Evolutionary conservation across 208 protist genomes (phyloP), one percentile per base, ranked within the genome.

Genomic region (Leishmania amazonensis): DNA sequence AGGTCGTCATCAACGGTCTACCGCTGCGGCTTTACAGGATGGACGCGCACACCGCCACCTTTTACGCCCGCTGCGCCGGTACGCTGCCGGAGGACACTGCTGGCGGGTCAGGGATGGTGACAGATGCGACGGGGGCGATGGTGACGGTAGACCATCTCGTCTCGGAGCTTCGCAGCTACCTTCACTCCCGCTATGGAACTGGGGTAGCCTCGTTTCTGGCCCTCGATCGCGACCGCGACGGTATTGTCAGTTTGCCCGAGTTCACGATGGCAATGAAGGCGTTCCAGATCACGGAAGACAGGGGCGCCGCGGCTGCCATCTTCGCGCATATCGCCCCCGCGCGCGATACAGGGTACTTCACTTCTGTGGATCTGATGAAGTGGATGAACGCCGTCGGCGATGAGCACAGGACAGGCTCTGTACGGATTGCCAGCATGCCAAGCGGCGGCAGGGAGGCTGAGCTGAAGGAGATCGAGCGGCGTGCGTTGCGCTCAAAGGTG

Each of bases 201-300:
- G 91, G 88, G 1, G 90, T 89, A n/a, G 91, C 94, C 81, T 90
- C 95, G 19, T 98, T 98, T 75, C 83, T 96, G 19, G 86, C 89
- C 15, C 93, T 97, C 81, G 95, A 98, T 81, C 85, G 86, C 64
- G 93, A 98, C 84, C 90, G 90, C 58, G 95, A 98, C 80, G 91
- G 93, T 78, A 86, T 96, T 47, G 86, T 98, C 28, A 90, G 88
- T 72, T 76, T 97, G 28, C 79, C 87, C 0, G 91, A 97, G 78
- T 94, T 98, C 77, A 88, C 88, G 38, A 77, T 77, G 19, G 81
- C 89, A 57, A 83, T 98, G 78, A 85, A 90, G 76, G 81, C 81
- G 45, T 90, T 93, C 53, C 91, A 96, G 64, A 97, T 97, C 74
- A 96, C 92, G 6, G 91, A 94, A 45, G 87, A 95, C 74, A 60